Conservation (phyloP, 352 stramenopile species). For the Phytophthora fragariaefolia region DNA sequence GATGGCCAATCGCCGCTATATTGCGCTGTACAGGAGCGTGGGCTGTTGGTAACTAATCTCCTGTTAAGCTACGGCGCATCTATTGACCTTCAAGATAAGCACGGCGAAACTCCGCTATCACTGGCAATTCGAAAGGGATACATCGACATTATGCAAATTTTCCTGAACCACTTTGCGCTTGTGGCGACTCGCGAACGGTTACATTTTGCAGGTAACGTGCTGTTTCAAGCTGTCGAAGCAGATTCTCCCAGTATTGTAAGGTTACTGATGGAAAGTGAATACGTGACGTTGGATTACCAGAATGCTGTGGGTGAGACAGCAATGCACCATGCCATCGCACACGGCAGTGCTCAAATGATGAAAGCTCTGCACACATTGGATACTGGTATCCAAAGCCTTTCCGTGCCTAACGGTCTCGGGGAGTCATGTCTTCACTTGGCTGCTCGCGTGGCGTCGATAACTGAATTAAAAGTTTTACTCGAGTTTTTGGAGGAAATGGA, state of each 20-base stretch:
- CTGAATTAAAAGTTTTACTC: slow-evolving; percentile 18
- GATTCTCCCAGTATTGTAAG: slow-evolving; percentile 3
- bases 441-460: not conserved
- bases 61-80: slow-evolving; percentile 15
- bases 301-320: slow-evolving; percentile 16
- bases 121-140: slow-evolving; percentile 15
- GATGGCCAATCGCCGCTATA: slow-evolving; percentile 16
- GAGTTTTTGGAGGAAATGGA: not conserved
- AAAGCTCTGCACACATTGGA: slow-evolving; percentile 7
- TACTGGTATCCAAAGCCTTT: not conserved
- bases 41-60: slow-evolving; percentile 20
- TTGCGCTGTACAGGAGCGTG: slow-evolving; percentile 10
- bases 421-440: slow-evolving; percentile 23
- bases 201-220: slow-evolving; percentile 13
- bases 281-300: slow-evolving; percentile 6
- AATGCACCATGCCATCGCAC: slow-evolving; percentile 16
- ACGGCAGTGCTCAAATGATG: slow-evolving; percentile 9
- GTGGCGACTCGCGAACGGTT: slow-evolving; percentile 13
- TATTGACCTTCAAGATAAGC: slow-evolving; percentile 18
- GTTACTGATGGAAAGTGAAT: slow-evolving; percentile 17
- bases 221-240: slow-evolving; percentile 13
- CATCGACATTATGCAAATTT: slow-evolving; percentile 17
- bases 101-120: slow-evolving; percentile 14
- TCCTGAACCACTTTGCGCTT: slow-evolving; percentile 25
- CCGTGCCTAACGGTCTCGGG: not conserved